A percentile compares a stretch with the other conserved stretches of the same genome.
Evolutionary conservation across 305 asterid genomes (phyloP).

Genomic region (Salvia sclarea): DNA sequence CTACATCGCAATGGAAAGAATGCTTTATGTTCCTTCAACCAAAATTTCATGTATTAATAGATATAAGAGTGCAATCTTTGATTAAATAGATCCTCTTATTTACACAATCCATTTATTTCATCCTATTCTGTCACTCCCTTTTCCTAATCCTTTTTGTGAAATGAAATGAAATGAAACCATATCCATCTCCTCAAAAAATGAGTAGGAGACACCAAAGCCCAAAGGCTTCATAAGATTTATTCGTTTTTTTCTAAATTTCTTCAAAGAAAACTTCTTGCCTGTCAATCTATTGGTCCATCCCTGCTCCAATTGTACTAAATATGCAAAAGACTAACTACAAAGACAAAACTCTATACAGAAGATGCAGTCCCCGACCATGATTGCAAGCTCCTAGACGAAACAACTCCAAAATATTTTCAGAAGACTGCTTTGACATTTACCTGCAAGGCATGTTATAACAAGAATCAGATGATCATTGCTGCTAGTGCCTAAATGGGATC

Average conservation of each 20-base stretch:
- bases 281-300: conserved; percentile 18
- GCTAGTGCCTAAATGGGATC: conserved; percentile 1
- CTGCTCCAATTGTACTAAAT: conserved; percentile 15
- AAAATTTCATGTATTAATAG: not conserved
- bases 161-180: conserved; percentile 24
- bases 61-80: conserved; percentile 30
- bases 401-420: conserved; percentile 17
- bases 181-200: not conserved
- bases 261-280: conserved; percentile 22
- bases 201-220: conserved; percentile 12
- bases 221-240: conserved; percentile 12
- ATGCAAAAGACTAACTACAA: not conserved
- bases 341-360: conserved; percentile 19
- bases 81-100: not conserved
- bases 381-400: conserved; percentile 6
- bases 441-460: conserved; percentile 31
- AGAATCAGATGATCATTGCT: conserved; percentile 20
- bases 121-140: conserved; percentile 18
- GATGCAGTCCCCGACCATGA: conserved; percentile 23
- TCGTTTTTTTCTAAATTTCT: conserved; percentile 10
- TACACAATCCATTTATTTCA: conserved; percentile 21
- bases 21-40: no score
- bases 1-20: no score
- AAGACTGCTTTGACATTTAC: conserved; percentile 22
- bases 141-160: conserved; percentile 19